phyloP scores from a whole-genome alignment of 1,139 yeast species.

The Pneumocystis jirovecii region DNA sequence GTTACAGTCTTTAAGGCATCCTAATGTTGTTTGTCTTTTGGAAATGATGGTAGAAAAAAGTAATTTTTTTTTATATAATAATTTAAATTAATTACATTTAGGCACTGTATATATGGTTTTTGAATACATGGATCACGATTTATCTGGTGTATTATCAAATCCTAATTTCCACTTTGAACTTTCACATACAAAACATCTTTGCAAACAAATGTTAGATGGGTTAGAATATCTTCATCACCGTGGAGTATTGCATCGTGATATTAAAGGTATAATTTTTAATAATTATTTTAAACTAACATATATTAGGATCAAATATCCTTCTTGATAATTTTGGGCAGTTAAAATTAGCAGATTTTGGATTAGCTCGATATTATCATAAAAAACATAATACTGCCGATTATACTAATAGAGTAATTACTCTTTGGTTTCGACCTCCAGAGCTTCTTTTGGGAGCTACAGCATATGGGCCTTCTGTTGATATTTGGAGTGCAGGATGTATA shows the following conservation, averaged over 20 bases:
- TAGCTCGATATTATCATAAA: slow-evolving; percentile 44
- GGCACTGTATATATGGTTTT: slow-evolving; percentile 77
- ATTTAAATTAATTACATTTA: neutral
- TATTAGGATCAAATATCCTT: slow-evolving; percentile 49
- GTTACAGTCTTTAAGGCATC: slow-evolving; percentile 73
- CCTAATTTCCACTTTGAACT: slow-evolving; percentile 48
- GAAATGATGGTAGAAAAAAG: slow-evolving; percentile 76
- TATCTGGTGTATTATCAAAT: slow-evolving; percentile 74
- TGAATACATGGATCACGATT: slow-evolving; percentile 85
- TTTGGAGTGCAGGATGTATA: slow-evolving; percentile 95
- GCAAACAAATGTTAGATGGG: slow-evolving; percentile 66
- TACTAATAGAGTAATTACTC: slow-evolving; percentile 84
- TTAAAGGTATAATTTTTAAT: slow-evolving; percentile 41
- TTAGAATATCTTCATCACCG: slow-evolving; percentile 65
- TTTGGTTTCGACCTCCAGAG: slow-evolving; percentile 98
- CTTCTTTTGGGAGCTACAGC: slow-evolving; percentile 75
- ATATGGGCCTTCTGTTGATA: slow-evolving; percentile 81
- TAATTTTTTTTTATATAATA: neutral
- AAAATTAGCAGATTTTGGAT: slow-evolving; percentile 86
- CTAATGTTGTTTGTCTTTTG: slow-evolving; percentile 52
- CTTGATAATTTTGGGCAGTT: slow-evolving; percentile 56
- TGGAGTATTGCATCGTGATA: slow-evolving; percentile 78
- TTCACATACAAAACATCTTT: slow-evolving; percentile 61
- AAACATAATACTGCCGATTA: slow-evolving; percentile 44
- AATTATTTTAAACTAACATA: neutral